Conservation (phyloP, 2,329 filamentous ascomycete species). For the Talaromyces atroroseus region DNA sequence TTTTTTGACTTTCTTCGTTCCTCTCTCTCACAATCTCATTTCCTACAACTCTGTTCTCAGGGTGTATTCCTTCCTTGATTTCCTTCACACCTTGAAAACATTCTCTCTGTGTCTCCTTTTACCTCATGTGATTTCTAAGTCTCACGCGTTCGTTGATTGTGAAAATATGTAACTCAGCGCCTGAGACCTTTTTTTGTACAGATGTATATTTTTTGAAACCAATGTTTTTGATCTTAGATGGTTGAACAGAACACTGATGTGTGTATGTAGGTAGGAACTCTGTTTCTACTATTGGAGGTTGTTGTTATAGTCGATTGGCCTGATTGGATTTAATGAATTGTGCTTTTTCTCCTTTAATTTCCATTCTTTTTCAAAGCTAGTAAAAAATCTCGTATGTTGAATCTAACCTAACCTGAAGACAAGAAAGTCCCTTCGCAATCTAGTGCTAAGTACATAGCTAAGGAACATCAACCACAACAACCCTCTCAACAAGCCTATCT, state of each 20-base stretch:
- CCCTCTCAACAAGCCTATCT: constrained; percentile 36
- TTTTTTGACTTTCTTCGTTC: neutral
- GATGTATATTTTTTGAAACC: constrained; percentile 9
- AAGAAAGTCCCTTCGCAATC: no score
- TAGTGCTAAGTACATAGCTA: neutral
- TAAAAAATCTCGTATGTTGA: no score
- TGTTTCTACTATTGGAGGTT: neutral
- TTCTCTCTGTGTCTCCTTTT: neutral
- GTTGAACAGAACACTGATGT: neutral
- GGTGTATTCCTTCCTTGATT: neutral
- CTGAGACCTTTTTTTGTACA: constrained; percentile 1
- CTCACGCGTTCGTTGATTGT: neutral
- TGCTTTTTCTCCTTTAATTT: neutral
- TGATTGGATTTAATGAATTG: neutral
- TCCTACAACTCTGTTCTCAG: neutral
- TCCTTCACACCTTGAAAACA: neutral
- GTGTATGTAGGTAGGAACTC: neutral
- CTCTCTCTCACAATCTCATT: constrained; percentile 1
- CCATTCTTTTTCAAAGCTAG: no score
- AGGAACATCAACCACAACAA: constrained; percentile 23
- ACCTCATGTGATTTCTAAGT: neutral
- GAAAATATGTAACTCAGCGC: neutral
- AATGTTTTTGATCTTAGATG: neutral
- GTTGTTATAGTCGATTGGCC: neutral
- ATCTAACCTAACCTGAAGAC: no score